phyloP scores from a whole-genome alignment of 768 basidiomycete species.

The Phallus indusiatus region DNA sequence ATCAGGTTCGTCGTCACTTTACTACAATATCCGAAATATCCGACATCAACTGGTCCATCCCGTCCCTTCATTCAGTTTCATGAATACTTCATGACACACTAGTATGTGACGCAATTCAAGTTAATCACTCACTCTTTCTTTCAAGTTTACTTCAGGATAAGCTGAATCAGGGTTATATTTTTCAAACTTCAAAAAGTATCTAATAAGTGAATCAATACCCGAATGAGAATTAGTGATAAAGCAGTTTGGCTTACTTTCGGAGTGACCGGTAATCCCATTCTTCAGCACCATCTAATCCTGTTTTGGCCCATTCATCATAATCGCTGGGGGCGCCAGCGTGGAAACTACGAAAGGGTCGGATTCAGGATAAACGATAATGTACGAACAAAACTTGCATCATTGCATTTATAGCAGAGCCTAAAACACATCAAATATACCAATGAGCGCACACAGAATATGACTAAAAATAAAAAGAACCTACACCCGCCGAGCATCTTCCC shows the following conservation, averaged over 20 bases:
- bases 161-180: constrained; percentile 8
- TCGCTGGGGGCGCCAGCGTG: constrained; percentile 11
- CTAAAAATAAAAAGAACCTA: not conserved
- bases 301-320: constrained; percentile 14
- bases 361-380: not conserved
- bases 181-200: constrained; percentile 13
- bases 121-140: not conserved
- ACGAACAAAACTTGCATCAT: constrained; percentile 6
- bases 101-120: not conserved
- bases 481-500: constrained; percentile 10
- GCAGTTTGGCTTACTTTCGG: constrained; percentile 1
- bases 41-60: not conserved
- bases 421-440: not conserved
- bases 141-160: constrained; percentile 4
- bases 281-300: constrained; percentile 4
- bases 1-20: constrained; percentile 4
- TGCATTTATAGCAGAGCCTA: constrained; percentile 10
- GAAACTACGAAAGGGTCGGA: not conserved
- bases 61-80: not conserved
- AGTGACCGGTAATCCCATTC: constrained; percentile 10
- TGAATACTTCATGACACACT: not conserved
- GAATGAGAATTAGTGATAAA: not conserved
- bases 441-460: not conserved
- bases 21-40: constrained; percentile 7
- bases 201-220: not conserved